phyloP scores from a whole-genome alignment of 495 filamentous ascomycete species.

The Aspergillus haitiensis region DNA sequence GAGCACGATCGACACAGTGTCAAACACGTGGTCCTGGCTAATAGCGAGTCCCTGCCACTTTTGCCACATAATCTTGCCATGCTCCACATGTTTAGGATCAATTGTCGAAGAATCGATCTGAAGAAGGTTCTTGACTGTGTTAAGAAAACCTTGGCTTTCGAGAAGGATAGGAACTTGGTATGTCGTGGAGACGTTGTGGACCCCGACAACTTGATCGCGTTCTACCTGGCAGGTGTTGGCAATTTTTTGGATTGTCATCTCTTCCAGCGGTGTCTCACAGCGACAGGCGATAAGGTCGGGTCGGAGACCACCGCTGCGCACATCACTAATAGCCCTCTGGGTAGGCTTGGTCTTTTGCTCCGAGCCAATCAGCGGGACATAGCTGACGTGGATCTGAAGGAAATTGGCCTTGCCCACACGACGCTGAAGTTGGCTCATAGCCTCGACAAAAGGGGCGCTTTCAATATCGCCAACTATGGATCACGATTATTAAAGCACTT shows the following conservation, averaged over 20 bases:
- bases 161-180: slow-evolving; percentile 94
- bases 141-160: slow-evolving; percentile 71
- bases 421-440: slow-evolving; percentile 72
- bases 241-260: slow-evolving; percentile 80
- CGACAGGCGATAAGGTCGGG: slow-evolving; percentile 95
- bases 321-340: slow-evolving; percentile 80
- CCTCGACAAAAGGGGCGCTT: slow-evolving; percentile 85
- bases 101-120: slow-evolving; percentile 40
- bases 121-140: slow-evolving; percentile 59
- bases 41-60: slow-evolving; percentile 70
- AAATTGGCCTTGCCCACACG: slow-evolving; percentile 78
- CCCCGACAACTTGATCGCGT: slow-evolving; percentile 74
- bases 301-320: slow-evolving; percentile 75
- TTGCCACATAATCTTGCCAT: slow-evolving; percentile 66
- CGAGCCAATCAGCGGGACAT: slow-evolving; percentile 62
- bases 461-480: slow-evolving; percentile 81
- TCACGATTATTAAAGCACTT: not conserved
- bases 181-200: slow-evolving; percentile 80
- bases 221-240: slow-evolving; percentile 84
- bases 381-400: slow-evolving; percentile 79
- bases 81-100: slow-evolving; percentile 47
- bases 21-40: slow-evolving; percentile 58
- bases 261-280: slow-evolving; percentile 70
- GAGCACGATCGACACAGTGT: slow-evolving; percentile 76
- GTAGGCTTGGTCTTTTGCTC: slow-evolving; percentile 99